Evolutionary conservation across 2,329 filamentous ascomycete species (phyloP), one percentile per base, ranked within the genome.

Genomic region (Talaromyces marneffei): DNA sequence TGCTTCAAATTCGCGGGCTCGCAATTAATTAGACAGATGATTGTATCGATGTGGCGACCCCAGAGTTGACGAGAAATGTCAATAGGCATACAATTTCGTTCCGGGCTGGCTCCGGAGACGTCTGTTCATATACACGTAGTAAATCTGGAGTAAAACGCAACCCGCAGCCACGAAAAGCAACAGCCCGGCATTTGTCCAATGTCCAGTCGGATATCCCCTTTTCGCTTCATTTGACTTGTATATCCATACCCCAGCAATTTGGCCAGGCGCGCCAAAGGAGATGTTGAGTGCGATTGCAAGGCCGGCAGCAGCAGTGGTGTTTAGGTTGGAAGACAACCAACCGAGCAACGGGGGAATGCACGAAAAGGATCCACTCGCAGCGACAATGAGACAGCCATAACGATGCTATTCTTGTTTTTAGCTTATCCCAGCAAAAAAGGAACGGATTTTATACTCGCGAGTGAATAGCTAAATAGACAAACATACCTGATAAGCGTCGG

Each of bases 191-290:
- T 88, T 88, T 4, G 81, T 82, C 83, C 85, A 89, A 69, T 90
- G 87, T 0, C 88, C 88, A 0, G 87, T 90, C 0, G 86, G 86
- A 70, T 88, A 90, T 0, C 88, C 87, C 9, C 66, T 74, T 23
- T 75, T 71, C 18, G 80, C 82, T 71, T 91, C 86, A 10, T 82
- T 75, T 0, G 83, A 78, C 68, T 87, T 87, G 74, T 90, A 90
- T 64, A 89, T 90, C 87, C 87, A 91, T 0, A 89, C 86, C 0
- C 87, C 88, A 0, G 85, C 82, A 42, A 91, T 90, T 71, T 90
- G 87, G 0, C 88, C 87, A 0, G 87, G 80, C 0, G 86, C 87
- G 0, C 86, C 87, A 54, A 88, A 80, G 1, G 84, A 85, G 16
- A 90, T 83, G 64, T 90, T 90, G 64, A 91, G 74, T 0, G 87